These are phyloP conservation scores for Iris macrosiphon DNA, from an alignment of 106 monocot genomes.

Conservation along the genomic window DNA sequence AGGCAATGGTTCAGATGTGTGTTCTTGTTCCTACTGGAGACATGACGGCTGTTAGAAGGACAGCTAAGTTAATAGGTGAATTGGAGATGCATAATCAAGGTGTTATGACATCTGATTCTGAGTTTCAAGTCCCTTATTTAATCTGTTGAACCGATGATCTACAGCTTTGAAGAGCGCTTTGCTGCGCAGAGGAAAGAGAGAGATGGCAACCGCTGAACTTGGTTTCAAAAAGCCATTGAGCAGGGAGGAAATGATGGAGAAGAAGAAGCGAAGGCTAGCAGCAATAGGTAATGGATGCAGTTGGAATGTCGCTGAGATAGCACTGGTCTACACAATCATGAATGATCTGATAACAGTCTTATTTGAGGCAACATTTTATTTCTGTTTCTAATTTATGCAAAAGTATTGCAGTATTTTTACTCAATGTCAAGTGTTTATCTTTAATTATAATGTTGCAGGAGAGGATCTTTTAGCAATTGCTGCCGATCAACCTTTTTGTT, in stretches of 20 bases:
- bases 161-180: slow-evolving; percentile 86
- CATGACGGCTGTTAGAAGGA: slow-evolving; percentile 93
- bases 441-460: slow-evolving; percentile 51
- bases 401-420: no score
- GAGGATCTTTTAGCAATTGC: slow-evolving; percentile 93
- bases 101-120: no score
- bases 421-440: no score
- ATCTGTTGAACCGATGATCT: slow-evolving; percentile 1
- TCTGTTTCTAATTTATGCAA: no score
- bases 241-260: slow-evolving; percentile 73
- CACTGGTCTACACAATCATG: no score
- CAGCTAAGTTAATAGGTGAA: slow-evolving; percentile 81
- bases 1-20: slow-evolving; percentile 95
- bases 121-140: no score
- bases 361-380: no score
- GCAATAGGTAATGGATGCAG: slow-evolving; percentile 60
- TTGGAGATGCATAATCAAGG: no score
- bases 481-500: slow-evolving; percentile 94
- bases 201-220: slow-evolving; percentile 62
- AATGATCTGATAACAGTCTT: no score
- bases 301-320: background rate
- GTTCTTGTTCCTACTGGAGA: slow-evolving; percentile 96
- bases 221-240: slow-evolving; percentile 80
- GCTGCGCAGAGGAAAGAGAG: slow-evolving; percentile 79
- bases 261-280: slow-evolving; percentile 83